Base-by-base conservation (phyloP, 352 stramenopile genomes). In the Pythium rhizo-oryzae region DNA sequence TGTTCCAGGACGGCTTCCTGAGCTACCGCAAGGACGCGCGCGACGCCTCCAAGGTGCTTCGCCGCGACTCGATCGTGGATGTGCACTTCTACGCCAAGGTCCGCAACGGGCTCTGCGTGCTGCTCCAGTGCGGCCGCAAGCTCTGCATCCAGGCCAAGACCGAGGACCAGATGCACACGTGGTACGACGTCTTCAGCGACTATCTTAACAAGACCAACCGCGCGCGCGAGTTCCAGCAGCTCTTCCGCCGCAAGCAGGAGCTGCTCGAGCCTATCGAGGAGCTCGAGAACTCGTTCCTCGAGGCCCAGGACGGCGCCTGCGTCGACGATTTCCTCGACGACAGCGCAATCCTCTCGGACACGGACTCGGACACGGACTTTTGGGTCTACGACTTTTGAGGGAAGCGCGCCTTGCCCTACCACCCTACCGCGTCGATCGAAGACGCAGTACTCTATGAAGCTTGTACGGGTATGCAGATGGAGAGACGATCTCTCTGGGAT, bases 1-100 rank as follows among this genome's bases (percentile, higher is more conserved):
- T 91, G 28, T 90, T 93, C 70, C 82, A 85, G 47, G 74, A 90
- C 47, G 83, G 83, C 44, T 81, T 66, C 55, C 51, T 91, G 24
- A 79, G 71, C 28, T 91, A 89, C 71, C 80, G 81, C 59, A 90
- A 89, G 72, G 74, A 91, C 62, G 74, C 73, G 46, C 78, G 77
- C 59, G 78, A 87, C 39, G 72, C 61, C 49, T 72, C 81, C 54
- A 86, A 78, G 52, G 70, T 87, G 15, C 69, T 89, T 11, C 68
- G 75, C 33, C 79, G 66, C 24, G 81, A 91, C 57, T 63, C 79
- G 25, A 74, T 91, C 33, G 49, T 79, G 4, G 73, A 90, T 59
- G 78, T 86, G 24, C 75, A 80, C 53, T 91, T 80, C 62, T 85
- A 72, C 70, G 50, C 67, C 4, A 78, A 81, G 46, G 75, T 71